A percentile compares a stretch with the other conserved stretches of the same genome.
phyloP scores from a whole-genome alignment of 1,284 basidiomycete species.

The Pseudozyma hubeiensis region DNA sequence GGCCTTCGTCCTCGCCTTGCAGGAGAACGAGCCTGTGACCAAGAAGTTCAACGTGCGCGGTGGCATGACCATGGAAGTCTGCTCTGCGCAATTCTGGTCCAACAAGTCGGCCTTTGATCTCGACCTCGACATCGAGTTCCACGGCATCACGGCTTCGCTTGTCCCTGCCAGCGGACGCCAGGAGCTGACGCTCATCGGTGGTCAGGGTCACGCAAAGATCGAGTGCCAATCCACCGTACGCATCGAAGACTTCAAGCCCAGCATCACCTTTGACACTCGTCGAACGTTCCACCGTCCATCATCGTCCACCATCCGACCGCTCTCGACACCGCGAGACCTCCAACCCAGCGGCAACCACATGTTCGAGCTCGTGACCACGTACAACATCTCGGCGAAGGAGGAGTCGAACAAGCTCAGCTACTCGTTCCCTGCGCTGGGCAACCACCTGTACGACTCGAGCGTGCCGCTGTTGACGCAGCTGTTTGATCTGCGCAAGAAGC shows the following conservation, averaged over 20 bases:
- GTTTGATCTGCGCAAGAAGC: slow-evolving; percentile 63
- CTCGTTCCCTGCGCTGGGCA: slow-evolving; percentile 59
- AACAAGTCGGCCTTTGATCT: slow-evolving; percentile 64
- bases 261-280: slow-evolving; percentile 64
- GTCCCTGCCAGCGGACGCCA: slow-evolving; percentile 55
- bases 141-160: slow-evolving; percentile 61
- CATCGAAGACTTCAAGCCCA: slow-evolving; percentile 64
- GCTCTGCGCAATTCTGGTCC: slow-evolving; percentile 68
- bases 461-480: slow-evolving; percentile 66
- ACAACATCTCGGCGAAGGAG: slow-evolving; percentile 63
- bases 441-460: slow-evolving; percentile 67
- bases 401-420: slow-evolving; percentile 58
- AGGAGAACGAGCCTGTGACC: slow-evolving; percentile 66
- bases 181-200: slow-evolving; percentile 64
- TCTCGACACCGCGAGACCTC: slow-evolving; percentile 61
- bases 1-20: slow-evolving; percentile 62
- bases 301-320: slow-evolving; percentile 54
- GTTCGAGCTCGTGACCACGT: slow-evolving; percentile 67
- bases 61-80: slow-evolving; percentile 68
- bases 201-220: slow-evolving; percentile 63
- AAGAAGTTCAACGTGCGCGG: slow-evolving; percentile 66
- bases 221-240: slow-evolving; percentile 61
- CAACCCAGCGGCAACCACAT: slow-evolving; percentile 64
- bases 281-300: slow-evolving; percentile 64
- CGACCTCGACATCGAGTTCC: slow-evolving; percentile 67